phyloP scores from a whole-genome alignment of 1,284 basidiomycete genomes.

The Ustilago nuda region DNA sequence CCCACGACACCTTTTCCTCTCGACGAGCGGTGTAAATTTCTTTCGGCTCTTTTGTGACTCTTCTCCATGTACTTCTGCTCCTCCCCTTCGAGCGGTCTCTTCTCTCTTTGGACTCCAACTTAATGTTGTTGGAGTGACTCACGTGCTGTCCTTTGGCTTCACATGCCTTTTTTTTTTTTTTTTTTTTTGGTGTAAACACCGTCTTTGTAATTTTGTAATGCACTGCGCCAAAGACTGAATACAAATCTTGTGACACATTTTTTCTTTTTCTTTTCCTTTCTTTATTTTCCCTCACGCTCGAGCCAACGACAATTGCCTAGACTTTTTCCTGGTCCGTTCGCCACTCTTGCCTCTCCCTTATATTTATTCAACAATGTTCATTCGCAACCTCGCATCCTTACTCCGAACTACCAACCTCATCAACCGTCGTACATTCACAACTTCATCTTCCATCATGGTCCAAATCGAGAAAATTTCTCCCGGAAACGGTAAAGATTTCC shows the following conservation, averaged over 20 bases:
- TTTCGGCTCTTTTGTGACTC: background rate
- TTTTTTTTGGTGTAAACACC: no score
- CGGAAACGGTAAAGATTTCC: conserved; percentile 69
- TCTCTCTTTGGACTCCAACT: background rate
- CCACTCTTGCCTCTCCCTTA: conserved; percentile 6
- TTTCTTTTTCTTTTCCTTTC: background rate
- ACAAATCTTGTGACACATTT: background rate
- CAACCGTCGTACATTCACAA: background rate
- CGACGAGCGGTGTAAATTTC: background rate
- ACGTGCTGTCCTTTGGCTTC: background rate
- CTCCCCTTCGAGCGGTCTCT: background rate
- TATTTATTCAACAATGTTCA: background rate
- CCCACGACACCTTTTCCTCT: background rate
- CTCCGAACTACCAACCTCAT: background rate
- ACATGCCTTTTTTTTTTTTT: no score
- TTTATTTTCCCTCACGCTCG: background rate
- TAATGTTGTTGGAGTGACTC: no score
- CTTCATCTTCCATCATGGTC: conserved; percentile 45
- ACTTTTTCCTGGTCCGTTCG: conserved; percentile 30
- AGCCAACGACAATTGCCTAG: conserved; percentile 5
- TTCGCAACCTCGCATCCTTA: background rate
- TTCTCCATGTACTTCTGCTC: conserved; percentile 9
- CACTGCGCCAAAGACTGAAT: background rate
- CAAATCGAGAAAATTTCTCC: conserved; percentile 64
- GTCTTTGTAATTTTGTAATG: background rate